These are phyloP conservation scores for Ascoidea asiatica DNA, from an alignment of 805 yeast genomes.

Conservation along the genomic window DNA sequence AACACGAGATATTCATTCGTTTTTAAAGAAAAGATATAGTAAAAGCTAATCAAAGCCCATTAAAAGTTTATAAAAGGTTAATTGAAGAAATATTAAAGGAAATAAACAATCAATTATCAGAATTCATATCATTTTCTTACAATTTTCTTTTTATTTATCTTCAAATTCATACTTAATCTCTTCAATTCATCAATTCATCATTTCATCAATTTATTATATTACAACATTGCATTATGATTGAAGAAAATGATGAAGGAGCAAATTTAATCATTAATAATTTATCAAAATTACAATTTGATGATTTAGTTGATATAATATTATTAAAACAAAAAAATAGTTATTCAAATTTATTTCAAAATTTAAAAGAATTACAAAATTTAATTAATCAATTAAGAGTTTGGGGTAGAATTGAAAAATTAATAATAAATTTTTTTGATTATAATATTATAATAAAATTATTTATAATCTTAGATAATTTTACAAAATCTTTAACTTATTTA, in stretches of 20 bases:
- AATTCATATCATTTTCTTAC: background rate
- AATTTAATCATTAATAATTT: background rate
- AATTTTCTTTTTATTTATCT: background rate
- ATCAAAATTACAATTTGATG: background rate
- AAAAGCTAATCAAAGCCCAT: no score
- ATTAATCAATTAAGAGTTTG: background rate
- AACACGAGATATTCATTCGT: no score
- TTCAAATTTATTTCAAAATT: no score
- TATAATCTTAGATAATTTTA: conserved; percentile 3
- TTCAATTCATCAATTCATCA: no score
- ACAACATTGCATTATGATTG: background rate
- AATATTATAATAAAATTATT: background rate
- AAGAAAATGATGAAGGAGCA: background rate
- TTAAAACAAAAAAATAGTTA: background rate
- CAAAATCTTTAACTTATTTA: background rate
- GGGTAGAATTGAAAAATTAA: background rate
- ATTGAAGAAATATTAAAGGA: no score
- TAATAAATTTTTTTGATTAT: background rate
- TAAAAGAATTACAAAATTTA: background rate
- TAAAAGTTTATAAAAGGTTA: no score
- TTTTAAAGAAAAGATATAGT: no score
- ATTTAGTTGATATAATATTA: background rate
- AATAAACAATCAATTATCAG: background rate
- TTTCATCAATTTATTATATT: background rate
- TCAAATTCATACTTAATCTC: background rate